A percentile compares a stretch with the other conserved stretches of the same genome.
These are phyloP conservation scores for Acanthamoeba castellanii DNA, from an alignment of 208 protist genomes.

Conservation along the genomic window DNA sequence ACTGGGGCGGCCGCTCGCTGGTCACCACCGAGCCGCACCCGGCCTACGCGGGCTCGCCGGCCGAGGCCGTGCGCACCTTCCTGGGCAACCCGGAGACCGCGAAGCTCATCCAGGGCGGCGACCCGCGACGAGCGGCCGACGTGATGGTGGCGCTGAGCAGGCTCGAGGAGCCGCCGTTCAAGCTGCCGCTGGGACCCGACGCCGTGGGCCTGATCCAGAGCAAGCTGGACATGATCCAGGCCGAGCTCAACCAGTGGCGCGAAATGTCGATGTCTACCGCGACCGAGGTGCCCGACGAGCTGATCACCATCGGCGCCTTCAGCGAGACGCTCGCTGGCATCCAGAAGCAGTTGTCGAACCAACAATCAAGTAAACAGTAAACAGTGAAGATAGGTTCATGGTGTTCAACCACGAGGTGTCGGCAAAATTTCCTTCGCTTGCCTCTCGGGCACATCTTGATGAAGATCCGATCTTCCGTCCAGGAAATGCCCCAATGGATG, in stretches of 20 bases:
- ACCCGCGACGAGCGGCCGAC: slow-evolving; percentile 48
- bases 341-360: too few species aligned
- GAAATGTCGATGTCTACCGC: background rate
- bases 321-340: too few species aligned
- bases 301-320: too few species aligned
- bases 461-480: too few species aligned
- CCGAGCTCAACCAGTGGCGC: background rate
- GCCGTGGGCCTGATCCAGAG: background rate
- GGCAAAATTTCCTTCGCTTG: too few species aligned
- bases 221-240: background rate
- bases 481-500: too few species aligned
- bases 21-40: slow-evolving; percentile 18
- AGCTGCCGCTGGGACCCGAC: slow-evolving; percentile 31
- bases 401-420: too few species aligned
- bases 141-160: background rate
- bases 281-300: too few species aligned
- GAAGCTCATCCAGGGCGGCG: background rate
- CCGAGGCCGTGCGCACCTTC: background rate
- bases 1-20: background rate
- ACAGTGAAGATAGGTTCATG: too few species aligned
- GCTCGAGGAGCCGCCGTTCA: slow-evolving; percentile 48
- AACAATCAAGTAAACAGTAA: too few species aligned
- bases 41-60: slow-evolving; percentile 59
- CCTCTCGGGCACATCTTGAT: too few species aligned
- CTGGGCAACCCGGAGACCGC: background rate